phyloP scores from a whole-genome alignment of 257 asterid genomes.

The Echium plantagineum region DNA sequence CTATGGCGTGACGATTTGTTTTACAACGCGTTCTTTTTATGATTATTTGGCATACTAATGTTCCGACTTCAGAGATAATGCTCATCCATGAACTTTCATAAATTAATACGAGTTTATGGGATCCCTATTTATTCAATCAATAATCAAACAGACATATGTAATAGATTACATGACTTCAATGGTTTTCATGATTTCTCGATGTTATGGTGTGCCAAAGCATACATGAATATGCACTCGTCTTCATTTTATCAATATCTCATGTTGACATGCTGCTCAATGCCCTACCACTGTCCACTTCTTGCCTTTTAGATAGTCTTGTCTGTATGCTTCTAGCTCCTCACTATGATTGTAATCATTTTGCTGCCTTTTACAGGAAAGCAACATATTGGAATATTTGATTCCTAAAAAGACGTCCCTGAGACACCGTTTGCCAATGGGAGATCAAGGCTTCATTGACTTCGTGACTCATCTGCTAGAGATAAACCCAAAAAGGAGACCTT shows the following conservation, averaged over 20 bases:
- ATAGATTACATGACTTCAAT: not conserved
- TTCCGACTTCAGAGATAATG: not conserved
- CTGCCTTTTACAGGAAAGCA: constrained; percentile 15
- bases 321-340: not conserved
- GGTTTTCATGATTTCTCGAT: not conserved
- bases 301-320: not conserved
- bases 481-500: constrained; percentile 24
- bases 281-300: not conserved
- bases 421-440: constrained; percentile 25
- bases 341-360: not conserved
- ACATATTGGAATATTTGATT: constrained; percentile 22
- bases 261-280: not conserved
- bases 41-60: not conserved
- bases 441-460: constrained; percentile 23
- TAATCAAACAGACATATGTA: not conserved
- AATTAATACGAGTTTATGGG: not conserved
- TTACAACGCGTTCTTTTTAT: not conserved
- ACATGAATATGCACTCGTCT: not conserved
- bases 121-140: not conserved
- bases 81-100: not conserved
- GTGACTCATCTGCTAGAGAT: constrained; percentile 20
- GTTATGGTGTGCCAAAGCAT: not conserved
- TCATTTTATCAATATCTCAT: not conserved
- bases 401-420: constrained; percentile 22
- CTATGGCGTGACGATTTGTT: not conserved